Evolutionary conservation across 179 eudicot species (phyloP), one percentile per base, ranked within the genome.

Genomic region (Pouteria campechiana): DNA sequence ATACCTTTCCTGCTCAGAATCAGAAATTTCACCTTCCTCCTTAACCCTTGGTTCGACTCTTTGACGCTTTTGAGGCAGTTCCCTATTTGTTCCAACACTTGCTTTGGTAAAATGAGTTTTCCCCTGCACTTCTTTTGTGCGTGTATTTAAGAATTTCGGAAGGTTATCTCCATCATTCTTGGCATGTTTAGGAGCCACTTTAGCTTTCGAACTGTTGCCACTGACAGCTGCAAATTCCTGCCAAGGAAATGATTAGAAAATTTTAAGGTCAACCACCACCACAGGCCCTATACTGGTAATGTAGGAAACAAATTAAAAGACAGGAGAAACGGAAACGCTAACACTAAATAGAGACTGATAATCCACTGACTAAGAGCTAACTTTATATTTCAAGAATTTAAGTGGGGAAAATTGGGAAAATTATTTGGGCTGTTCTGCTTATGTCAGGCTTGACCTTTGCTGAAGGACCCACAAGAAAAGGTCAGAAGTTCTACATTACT

Each of bases 11-110:
- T n/a, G n/a, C 57, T 85, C 97, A 57, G 65, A 73, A 53, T 75
- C 99, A 1, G 99, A 92, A 96, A 92, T 88, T 72, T 92, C 99
- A 57, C 99, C 99, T 76, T 92, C 99, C 70, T 92, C 99, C 70
- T 88, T 92, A 14, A 65, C 77, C 35, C 83, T 64, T 43, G 86
- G 81, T 67, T 89, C 97, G 15, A 22, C 67, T 66, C 65, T 86
- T 64, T 67, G 90, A 37, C 61, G 39, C 51, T 60, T 86, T 18
- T 55, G 53, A 25, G 75, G 43, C 57, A 70, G 84, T 20, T 5
- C 56, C 66, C 57, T 81, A 20, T 52, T 78, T 35, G 36, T 47
- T 51, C 64, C 81, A 41, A 46, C 38, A 34, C 43, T 42, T 37
- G 34, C 39, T 42, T 60, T 69, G 9, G 79, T 65, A 50, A 74